Base-by-base conservation (phyloP, 2,329 filamentous ascomycete genomes). In the Fusarium buharicum region DNA sequence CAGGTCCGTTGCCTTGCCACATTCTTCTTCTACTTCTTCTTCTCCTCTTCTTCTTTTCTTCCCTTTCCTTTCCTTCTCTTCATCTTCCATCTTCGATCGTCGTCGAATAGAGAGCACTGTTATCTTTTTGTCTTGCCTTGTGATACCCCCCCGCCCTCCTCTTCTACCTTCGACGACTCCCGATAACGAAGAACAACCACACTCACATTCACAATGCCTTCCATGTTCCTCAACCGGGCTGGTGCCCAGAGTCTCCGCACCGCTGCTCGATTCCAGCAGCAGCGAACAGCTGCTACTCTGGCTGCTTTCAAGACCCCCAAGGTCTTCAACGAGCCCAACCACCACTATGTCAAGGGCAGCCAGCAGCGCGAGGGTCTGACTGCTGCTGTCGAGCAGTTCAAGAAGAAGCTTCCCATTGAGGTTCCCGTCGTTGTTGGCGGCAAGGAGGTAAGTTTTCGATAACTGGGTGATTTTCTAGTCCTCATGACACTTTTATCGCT, bases 241-340 rank as follows among this genome's bases (percentile, higher is more conserved):
- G 72, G 75, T 40, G 64, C 67, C 58, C 69, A 67, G 53, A 59
- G 71, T 62, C 68, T 76, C 48, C 71, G 74, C 54, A 69, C 62
- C 44, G 72, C 72, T 39, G 57, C 64, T 50, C 59, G 66, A 54
- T 60, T 62, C 40, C 65, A 76, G 69, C 65, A 75, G 69, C 66
- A 68, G 55, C 71, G 71, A 62, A 70, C 72, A 46, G 68, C 74
- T 56, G 78, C 88, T 54, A 90, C 87, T 8, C 82, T 96, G 64
- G 93, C 93, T 45, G 84, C 87, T 59, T 98, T 97, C 85, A 94
- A 92, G 81, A 86, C 93, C 47, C 95, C 95, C 45, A 88, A 88
- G 63, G 86, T 97, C 70, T 82, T 86, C 74, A 99, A 99, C 75
- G 95, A 99, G 81, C 92, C 92, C n/a, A 99, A 97, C 76, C 90